These are phyloP conservation scores for Colletotrichum aenigma DNA, from an alignment of 2,329 filamentous ascomycete species.

Conservation along the genomic window DNA sequence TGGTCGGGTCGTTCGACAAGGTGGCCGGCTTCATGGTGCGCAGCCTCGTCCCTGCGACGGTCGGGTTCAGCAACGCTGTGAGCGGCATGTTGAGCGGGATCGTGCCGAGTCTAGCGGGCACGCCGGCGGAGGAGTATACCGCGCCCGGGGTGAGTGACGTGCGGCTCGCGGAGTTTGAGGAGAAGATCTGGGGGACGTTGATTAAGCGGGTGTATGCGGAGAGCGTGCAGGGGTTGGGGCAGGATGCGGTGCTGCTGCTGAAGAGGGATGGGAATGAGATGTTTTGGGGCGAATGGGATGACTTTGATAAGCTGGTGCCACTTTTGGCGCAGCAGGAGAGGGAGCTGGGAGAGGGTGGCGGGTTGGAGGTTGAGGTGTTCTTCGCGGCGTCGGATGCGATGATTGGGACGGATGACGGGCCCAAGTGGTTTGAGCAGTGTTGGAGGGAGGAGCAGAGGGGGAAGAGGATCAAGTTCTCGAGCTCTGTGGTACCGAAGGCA, in stretches of 20 bases:
- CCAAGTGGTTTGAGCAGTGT: constrained; percentile 31
- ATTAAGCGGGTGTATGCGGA: constrained; percentile 27
- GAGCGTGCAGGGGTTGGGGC: constrained; percentile 27
- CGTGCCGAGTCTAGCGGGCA: not conserved
- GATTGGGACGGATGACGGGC: constrained; percentile 28
- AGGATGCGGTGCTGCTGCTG: constrained; percentile 32
- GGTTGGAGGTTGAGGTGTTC: constrained; percentile 28
- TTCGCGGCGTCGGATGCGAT: constrained; percentile 31
- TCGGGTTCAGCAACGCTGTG: constrained; percentile 4
- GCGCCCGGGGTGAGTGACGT: not conserved
- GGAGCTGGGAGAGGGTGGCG: not conserved
- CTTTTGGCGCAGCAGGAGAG: constrained; percentile 21
- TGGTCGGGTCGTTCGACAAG: constrained; percentile 25
- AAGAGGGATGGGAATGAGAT: constrained; percentile 20
- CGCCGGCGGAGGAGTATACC: not conserved
- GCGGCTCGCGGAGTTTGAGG: constrained; percentile 23
- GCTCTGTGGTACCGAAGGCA: constrained; percentile 24
- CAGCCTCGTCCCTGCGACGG: constrained; percentile 21
- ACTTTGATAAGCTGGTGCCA: constrained; percentile 32
- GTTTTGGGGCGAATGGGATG: constrained; percentile 33
- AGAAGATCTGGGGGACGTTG: constrained; percentile 19
- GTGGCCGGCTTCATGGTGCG: constrained; percentile 24
- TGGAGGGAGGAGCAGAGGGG: constrained; percentile 21
- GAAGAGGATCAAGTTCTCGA: constrained; percentile 23
- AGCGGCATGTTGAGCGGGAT: not conserved